Base-by-base conservation (phyloP, 1,284 basidiomycete species). In the Macrocybe sp. region DNA sequence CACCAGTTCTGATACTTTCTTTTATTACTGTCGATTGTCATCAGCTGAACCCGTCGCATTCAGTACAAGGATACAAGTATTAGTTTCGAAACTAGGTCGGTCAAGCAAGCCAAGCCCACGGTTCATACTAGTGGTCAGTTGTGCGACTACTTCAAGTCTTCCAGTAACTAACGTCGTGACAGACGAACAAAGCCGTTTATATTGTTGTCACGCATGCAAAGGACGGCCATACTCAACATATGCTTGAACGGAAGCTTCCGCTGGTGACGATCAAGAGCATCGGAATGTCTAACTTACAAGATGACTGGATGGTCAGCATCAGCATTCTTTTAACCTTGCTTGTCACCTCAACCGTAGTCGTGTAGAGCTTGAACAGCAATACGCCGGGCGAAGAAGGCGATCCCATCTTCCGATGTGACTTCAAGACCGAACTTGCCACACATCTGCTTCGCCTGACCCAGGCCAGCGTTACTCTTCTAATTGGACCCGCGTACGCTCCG, bases 391-490 rank as follows among this genome's bases (percentile, higher is more conserved):
- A 96, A 66, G 96, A 98, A 64, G 94, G 93, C n/a, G 97, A 99
- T 63, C 94, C 96, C 0, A 75, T 98, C 43, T 78, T 99, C 60
- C 89, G 83, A 52, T 94, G 91, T 58, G 76, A 84, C 56, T 96
- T 99, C 81, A 99, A 99, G 81, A 99, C 97, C 0, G 97, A 99
- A 65, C 75, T 99, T 45, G 76, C 85, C 7, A 81, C 92, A 8
- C 85, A 89, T 57, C 76, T 99, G 38, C 72, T 95, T 50, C 87
- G 88, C 55, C 68, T 91, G 50, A 92, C 92, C 1, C 84, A 85
- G 59, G 91, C 84, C 2, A 85, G 81, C 50, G 78, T 94, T 51
- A 84, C 73, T 50, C 72, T 99, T 33, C 67, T 81, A 40, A 82
- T 96, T 55, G 81, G 78, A 0, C 85, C 92, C 16, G 79, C 75